Conservation (phyloP, 371 early-diverging fungal species). For the Rhizopus arrhizus region DNA sequence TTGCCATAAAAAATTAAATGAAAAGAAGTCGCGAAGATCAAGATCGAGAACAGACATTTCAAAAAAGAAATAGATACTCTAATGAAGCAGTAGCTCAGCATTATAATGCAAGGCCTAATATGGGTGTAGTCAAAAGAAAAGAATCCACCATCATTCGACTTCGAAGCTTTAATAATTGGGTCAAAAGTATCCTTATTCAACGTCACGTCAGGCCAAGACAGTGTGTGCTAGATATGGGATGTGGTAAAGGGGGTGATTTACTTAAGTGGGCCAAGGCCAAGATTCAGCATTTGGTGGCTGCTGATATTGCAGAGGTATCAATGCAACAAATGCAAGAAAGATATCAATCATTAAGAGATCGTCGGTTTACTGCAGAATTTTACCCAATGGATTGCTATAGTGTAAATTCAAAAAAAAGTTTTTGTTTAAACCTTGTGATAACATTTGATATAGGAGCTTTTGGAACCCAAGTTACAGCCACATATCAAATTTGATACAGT, state of each 20-base stretch:
- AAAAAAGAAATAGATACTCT: not conserved
- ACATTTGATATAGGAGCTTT: conserved; percentile 44
- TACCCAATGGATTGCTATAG: conserved; percentile 81
- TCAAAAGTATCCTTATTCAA: conserved; percentile 87
- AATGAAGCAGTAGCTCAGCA: conserved; percentile 76
- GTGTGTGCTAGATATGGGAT: conserved; percentile 91
- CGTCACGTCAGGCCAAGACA: conserved; percentile 57
- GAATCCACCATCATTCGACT: conserved; percentile 85
- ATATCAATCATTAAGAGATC: conserved; percentile 60
- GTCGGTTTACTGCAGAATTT: conserved; percentile 73
- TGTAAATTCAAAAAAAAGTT: conserved; percentile 37
- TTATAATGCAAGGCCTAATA: conserved; percentile 90
- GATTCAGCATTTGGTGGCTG: conserved; percentile 75
- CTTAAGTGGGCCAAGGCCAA: conserved; percentile 84
- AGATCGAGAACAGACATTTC: not conserved
- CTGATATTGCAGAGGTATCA: conserved; percentile 94
- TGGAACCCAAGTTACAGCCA: conserved; percentile 58
- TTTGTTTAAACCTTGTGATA: not conserved
- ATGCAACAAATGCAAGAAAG: conserved; percentile 87
- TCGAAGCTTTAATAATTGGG: conserved; percentile 96
- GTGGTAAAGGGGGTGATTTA: conserved; percentile 99
- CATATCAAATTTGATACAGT: conserved; percentile 81
- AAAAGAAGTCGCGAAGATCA: conserved; percentile 13
- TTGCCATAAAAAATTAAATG: conserved; percentile 5
- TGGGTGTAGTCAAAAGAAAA: conserved; percentile 72